These are phyloP conservation scores for Cercis canadensis DNA, from an alignment of 306 rosid species.

Conservation along the genomic window DNA sequence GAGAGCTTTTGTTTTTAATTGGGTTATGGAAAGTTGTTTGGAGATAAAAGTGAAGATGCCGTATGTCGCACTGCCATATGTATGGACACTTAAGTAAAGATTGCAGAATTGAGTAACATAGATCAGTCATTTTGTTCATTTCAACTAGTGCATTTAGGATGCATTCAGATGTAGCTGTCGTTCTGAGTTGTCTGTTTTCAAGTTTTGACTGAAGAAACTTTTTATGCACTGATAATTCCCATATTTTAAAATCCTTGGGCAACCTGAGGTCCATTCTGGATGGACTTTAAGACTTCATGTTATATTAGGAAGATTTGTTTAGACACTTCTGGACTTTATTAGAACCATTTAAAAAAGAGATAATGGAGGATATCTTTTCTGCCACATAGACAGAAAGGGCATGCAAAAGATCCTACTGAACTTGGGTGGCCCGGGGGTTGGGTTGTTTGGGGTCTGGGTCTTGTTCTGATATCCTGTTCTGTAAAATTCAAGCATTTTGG, in stretches of 20 bases:
- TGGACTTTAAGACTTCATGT: too few species aligned
- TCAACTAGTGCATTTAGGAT: neutral
- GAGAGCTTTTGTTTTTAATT: neutral
- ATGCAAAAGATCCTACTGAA: neutral
- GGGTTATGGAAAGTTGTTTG: slow-evolving; percentile 3
- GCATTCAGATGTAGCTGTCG: neutral
- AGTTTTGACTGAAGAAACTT: neutral
- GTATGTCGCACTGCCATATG: neutral
- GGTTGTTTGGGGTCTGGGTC: too few species aligned
- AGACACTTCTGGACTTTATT: neutral
- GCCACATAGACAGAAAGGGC: neutral
- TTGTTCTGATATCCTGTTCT: too few species aligned
- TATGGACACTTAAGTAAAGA: neutral
- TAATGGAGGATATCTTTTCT: neutral
- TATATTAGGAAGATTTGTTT: too few species aligned
- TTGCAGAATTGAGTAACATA: neutral
- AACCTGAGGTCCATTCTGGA: too few species aligned
- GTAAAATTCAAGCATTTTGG: too few species aligned
- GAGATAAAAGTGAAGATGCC: slow-evolving; percentile 13
- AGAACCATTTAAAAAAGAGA: neutral
- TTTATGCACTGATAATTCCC: too few species aligned
- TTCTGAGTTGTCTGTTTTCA: neutral
- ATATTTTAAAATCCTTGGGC: too few species aligned
- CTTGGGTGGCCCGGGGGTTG: too few species aligned
- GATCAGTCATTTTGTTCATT: neutral